phyloP scores from a whole-genome alignment of 1,284 basidiomycete genomes.

The Golubevia pallescens region DNA sequence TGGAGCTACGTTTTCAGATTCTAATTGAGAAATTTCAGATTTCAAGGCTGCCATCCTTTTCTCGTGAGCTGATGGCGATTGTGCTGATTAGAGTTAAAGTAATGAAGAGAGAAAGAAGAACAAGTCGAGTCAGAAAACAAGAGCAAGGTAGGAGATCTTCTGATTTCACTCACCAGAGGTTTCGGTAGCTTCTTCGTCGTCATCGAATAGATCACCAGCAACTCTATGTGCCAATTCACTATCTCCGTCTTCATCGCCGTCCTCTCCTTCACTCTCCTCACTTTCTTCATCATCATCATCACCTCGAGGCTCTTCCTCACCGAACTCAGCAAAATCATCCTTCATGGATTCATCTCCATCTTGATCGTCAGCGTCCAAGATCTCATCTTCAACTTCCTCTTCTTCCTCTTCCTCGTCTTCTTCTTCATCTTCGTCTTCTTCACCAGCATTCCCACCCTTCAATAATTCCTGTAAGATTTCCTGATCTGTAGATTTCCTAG shows the following conservation, averaged over 20 bases:
- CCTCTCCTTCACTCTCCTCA: constrained; percentile 6
- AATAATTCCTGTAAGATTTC: constrained; percentile 24
- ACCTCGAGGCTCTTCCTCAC: background rate
- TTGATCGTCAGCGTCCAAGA: constrained; percentile 16
- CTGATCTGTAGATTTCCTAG: constrained; percentile 24
- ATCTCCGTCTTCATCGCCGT: constrained; percentile 19
- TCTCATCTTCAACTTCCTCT: constrained; percentile 14
- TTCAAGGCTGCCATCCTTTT: constrained; percentile 40
- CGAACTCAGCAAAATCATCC: constrained; percentile 4
- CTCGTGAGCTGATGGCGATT: constrained; percentile 40
- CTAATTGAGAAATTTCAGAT: constrained; percentile 52
- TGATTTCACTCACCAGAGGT: background rate
- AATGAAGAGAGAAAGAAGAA: background rate
- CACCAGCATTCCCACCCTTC: constrained; percentile 13
- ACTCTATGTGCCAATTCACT: constrained; percentile 42
- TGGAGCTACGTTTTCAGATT: constrained; percentile 54
- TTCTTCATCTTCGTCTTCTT: constrained; percentile 27
- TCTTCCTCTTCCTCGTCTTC: constrained; percentile 41
- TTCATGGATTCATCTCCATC: constrained; percentile 23
- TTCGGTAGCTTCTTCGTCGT: constrained; percentile 34
- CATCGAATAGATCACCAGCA: constrained; percentile 53
- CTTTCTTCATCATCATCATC: constrained; percentile 8
- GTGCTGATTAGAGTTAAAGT: background rate
- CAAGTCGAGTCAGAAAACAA: background rate
- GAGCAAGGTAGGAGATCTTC: background rate